Evolutionary conservation across 2,329 filamentous ascomycete species (phyloP), one percentile per base, ranked within the genome.

Genomic region (Alternaria ethzedia): DNA sequence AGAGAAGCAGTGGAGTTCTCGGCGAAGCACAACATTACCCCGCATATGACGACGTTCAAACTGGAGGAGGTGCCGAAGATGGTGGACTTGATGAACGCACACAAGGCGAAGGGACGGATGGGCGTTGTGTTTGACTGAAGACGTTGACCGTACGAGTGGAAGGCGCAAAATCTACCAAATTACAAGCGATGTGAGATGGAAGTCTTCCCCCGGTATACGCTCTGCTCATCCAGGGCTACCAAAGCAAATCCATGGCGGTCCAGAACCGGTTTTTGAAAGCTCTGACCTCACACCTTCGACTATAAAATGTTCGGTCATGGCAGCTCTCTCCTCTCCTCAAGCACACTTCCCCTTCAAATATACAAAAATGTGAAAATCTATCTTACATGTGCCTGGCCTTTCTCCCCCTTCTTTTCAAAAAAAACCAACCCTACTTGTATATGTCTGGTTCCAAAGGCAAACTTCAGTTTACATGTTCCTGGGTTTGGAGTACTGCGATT

Each of bases 1-100:
- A 68, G 69, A 25, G 64, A 71, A 43, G 74, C 72, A 6, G 76
- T 79, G 47, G 74, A 78, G 58, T 78, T 79, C 55, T 73, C 69
- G 30, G 71, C 76, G 10, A 77, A 79, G 54, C 74, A 78, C 28
- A 69, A 72, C 45, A 77, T 78, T 17, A 72, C 71, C 63, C 71
- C 75, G 20, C 75, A 76, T 55, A 54, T 78, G 59, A 72, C 69
- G 15, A 63, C 61, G 9, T 78, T 70, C 46, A 70, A 72, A 55
- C 55, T 78, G 28, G 76, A 78, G 44, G 73, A 79, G 44, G 56
- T 79, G 32, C 75, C 75, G 6, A 73, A 76, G 69, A 79, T 78
- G 76, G 66, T 78, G 43, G 75, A 78, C 36, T 44, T 78, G 55
- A 78, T 79, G 75, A 75, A 72, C 28, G 62, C 70, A 8, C 73